These are phyloP conservation scores for Phytophthora tubulina DNA, from an alignment of 352 stramenopile genomes.

Conservation along the genomic window DNA sequence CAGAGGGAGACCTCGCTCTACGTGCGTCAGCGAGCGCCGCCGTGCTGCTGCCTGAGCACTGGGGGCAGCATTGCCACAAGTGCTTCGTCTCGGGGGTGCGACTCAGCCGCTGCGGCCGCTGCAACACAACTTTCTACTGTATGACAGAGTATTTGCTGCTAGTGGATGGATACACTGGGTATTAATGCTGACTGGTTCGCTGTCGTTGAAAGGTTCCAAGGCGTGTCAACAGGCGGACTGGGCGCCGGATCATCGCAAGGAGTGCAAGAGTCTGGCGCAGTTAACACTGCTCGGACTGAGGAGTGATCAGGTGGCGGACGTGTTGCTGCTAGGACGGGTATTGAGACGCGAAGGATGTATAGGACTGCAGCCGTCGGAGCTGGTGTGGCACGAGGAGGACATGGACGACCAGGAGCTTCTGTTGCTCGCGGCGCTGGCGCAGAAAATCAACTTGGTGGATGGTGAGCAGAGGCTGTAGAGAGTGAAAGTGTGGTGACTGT, in stretches of 20 bases:
- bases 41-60: conserved; percentile 64
- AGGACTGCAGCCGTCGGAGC: conserved; percentile 34
- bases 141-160: neutral
- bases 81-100: conserved; percentile 51
- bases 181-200: too few relatives aligned
- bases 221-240: conserved; percentile 73
- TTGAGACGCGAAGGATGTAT: conserved; percentile 37
- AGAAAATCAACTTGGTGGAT: conserved; percentile 65
- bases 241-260: conserved; percentile 64
- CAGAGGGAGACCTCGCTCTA: conserved; percentile 48
- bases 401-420: conserved; percentile 57
- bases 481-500: neutral
- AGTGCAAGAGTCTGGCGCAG: conserved; percentile 62
- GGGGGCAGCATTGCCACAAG: conserved; percentile 66
- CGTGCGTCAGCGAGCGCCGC: conserved; percentile 39
- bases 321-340: conserved; percentile 67
- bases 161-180: neutral
- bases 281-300: conserved; percentile 49
- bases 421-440: conserved; percentile 54
- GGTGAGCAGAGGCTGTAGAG: conserved; percentile 21
- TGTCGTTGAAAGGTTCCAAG: conserved; percentile 53
- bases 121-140: conserved; percentile 74
- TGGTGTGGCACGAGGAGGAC: conserved; percentile 73
- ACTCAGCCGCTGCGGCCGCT: conserved; percentile 70
- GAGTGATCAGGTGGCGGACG: conserved; percentile 53